Evolutionary conservation across 768 basidiomycete species (phyloP), one percentile per base, ranked within the genome.

Genomic region (Boletus speciosus): DNA sequence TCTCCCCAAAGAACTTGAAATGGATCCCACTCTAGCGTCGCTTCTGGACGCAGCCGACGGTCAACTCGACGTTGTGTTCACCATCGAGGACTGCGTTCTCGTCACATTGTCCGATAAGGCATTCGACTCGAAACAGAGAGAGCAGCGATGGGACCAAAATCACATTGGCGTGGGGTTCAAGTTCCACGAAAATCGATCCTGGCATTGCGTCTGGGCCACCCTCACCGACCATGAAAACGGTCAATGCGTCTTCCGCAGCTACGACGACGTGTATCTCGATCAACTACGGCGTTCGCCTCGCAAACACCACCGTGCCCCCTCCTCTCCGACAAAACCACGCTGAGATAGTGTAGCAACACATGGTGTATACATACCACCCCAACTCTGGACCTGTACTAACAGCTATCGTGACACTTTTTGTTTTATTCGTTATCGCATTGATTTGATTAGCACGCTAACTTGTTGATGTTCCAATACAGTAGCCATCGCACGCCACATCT

Each of bases 181-280:
- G 58, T 83, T 83, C 55, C 65, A 71, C 39, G 77, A 74, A 66
- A 69, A 74, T 36, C 58, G 39, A 38, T 64, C 64, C n/a, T 86
- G 84, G 84, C 81, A 83, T 54, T 84, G 82, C 66, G 76, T 86
- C 35, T 86, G 81, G 82, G 83, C 82, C n/a, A 76, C 75, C 27
- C 73, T 84, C 55, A 72, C 76, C 23, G 83, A 85, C 56, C 73
- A 77, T 54, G 77, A 82, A 61, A 64, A 70, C 31, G 75, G 74
- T 32, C 66, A 53, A 32, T 81, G 79, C 60, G 62, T 77, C 31
- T 84, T 83, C 63, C 75, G 81, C 57, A 84, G 76, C 62, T 86
- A 81, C 66, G 76, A 79, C 54, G 83, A 84, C 58, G 80, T 84
- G 21, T 84, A 83, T 61, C 68, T 84, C 41, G 75, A 81, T 48